Conservation (phyloP, 768 basidiomycete genomes). For the Tulasnella sp. region DNA sequence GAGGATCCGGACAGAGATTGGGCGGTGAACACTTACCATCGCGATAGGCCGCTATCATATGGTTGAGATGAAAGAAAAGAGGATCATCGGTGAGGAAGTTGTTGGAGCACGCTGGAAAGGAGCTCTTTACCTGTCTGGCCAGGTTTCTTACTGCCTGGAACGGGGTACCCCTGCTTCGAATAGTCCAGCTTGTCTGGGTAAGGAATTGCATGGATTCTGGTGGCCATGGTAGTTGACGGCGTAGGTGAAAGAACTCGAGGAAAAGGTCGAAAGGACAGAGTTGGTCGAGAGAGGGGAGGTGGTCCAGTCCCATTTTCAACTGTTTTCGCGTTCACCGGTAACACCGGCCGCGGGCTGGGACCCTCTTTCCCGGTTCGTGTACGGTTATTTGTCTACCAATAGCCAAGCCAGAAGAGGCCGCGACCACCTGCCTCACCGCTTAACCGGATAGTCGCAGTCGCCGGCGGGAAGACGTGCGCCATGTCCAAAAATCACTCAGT, state of each 20-base stretch:
- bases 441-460: neutral
- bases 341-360: neutral
- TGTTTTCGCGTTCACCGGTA: constrained; percentile 7
- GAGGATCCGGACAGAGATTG: neutral
- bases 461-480: neutral
- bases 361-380: neutral
- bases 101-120: neutral
- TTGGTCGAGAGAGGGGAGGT: neutral
- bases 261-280: constrained; percentile 23
- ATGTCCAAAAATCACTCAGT: neutral
- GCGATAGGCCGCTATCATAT: constrained; percentile 12
- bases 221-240: constrained; percentile 17
- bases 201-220: constrained; percentile 17
- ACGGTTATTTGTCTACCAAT: neutral
- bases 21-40: constrained; percentile 9
- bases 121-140: constrained; percentile 25
- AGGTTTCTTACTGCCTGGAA: constrained; percentile 24
- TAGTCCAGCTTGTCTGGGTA: constrained; percentile 26
- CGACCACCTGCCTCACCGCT: neutral
- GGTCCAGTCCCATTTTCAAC: constrained; percentile 5
- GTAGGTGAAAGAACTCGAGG: neutral
- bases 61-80: neutral
- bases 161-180: constrained; percentile 1
- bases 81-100: neutral
- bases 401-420: neutral